Evolutionary conservation across 441 rosid species (phyloP), one percentile per base, ranked within the genome.

Genomic region (Erodium moschatum): DNA sequence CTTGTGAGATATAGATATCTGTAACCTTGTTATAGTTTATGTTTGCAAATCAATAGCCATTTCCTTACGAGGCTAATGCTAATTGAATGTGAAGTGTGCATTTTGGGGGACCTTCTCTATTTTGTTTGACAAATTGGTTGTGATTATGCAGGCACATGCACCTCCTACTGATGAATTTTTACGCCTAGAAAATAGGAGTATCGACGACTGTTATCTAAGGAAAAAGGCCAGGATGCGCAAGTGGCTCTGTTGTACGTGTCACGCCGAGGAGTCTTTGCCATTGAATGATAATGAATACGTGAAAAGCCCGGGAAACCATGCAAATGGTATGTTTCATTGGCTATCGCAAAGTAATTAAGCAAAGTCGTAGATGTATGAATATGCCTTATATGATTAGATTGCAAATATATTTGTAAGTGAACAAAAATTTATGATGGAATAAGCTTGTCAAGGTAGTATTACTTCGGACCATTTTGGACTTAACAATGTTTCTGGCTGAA

Each of bases 191-290:
- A 84, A 78, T 48, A 71, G 80, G 11, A 76, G 76, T 58, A 66
- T 80, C 50, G 70, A 71, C 50, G 86, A 85, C 77, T 79, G 72
- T 52, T 69, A 73, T 73, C 70, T 82, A 78, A 88, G 84, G 81
- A 91, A 87, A 77, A 85, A 73, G 82, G 72, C 75, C 79, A 91
- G 74, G 85, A 91, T 93, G 98, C 95, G 98, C 40, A 76, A 85
- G 83, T 93, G 92, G 91, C 82, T 93, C 9, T 93, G 98, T 64
- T 93, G 97, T 81, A 76, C 90, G 29, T 85, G 91, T 80, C 90
- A 82, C 66, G 86, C 82, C 0, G 90, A 91, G 72, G 96, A 93
- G 79, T 69, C 89, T 4, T 81, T 82, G 71, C 85, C 86, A 15
- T 31, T 84, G 31, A 72, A 79, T 69, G 90, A 89, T 44, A 70